Evolutionary conservation across 176 grass and related monocot species (phyloP).

Genomic region (Pharus latifolius): DNA sequence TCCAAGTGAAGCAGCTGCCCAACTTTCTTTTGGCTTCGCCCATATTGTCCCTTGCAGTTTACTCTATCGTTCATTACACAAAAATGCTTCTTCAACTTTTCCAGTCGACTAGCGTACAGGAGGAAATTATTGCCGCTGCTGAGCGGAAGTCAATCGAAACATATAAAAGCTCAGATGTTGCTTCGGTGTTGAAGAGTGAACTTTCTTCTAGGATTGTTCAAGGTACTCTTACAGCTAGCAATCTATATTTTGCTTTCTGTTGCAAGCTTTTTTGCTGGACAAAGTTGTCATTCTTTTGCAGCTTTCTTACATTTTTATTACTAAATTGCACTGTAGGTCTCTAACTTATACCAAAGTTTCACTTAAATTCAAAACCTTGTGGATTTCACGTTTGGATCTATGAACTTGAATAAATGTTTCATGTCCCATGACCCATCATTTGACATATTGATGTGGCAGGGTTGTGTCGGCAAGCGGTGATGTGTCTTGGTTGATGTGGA

Average conservation of each 20-base stretch:
- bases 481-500: no score
- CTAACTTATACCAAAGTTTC: no score
- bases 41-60: slow-evolving; percentile 58
- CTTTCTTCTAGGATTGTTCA: slow-evolving; percentile 6
- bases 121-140: slow-evolving; percentile 20
- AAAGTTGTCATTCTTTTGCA: background rate
- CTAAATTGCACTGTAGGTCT: no score
- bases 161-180: slow-evolving; percentile 33
- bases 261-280: background rate
- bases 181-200: slow-evolving; percentile 1
- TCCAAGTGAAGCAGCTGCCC: slow-evolving; percentile 92
- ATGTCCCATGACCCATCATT: no score
- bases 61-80: slow-evolving; percentile 62
- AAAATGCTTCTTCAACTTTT: slow-evolving; percentile 42
- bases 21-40: slow-evolving; percentile 97
- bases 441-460: no score
- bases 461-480: no score
- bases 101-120: slow-evolving; percentile 30
- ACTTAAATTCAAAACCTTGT: no score
- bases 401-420: no score
- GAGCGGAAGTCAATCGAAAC: slow-evolving; percentile 15
- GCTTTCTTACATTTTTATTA: no score
- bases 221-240: slow-evolving; percentile 28
- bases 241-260: background rate
- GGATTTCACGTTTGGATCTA: no score